Evolutionary conservation across 768 basidiomycete genomes (phyloP).

Genomic region (Cubamyces lactineus): DNA sequence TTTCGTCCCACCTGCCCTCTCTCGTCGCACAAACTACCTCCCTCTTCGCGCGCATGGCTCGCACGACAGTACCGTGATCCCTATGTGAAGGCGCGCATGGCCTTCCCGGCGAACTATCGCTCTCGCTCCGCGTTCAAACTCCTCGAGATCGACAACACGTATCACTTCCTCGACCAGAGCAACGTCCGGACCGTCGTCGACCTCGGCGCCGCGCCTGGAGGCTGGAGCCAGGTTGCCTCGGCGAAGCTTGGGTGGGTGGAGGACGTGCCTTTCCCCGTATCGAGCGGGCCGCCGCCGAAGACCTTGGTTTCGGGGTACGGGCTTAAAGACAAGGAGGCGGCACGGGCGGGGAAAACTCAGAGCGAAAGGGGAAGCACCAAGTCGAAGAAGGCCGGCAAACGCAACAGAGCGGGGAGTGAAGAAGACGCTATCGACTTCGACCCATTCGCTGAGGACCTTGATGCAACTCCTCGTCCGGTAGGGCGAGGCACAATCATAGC

Average conservation of each 20-base stretch:
- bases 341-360: background rate
- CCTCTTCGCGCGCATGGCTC: constrained; percentile 65
- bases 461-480: background rate
- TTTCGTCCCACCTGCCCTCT: constrained; percentile 41
- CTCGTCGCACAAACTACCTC: constrained; percentile 35
- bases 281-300: background rate
- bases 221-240: constrained; percentile 89
- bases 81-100: constrained; percentile 61
- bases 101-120: constrained; percentile 56
- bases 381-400: background rate
- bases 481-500: constrained; percentile 65
- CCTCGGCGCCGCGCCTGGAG: constrained; percentile 90
- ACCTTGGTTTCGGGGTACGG: background rate
- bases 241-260: constrained; percentile 57
- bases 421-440: constrained; percentile 12
- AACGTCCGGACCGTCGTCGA: constrained; percentile 75
- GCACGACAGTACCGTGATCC: constrained; percentile 71
- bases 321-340: background rate
- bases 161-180: constrained; percentile 53
- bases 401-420: background rate
- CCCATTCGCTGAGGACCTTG: background rate
- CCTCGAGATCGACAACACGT: constrained; percentile 69
- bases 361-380: background rate
- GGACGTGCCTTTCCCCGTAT: background rate
- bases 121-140: constrained; percentile 94